Evolutionary conservation across 140 eudicot genomes (phyloP).

Genomic region (Senecio squalidus): DNA sequence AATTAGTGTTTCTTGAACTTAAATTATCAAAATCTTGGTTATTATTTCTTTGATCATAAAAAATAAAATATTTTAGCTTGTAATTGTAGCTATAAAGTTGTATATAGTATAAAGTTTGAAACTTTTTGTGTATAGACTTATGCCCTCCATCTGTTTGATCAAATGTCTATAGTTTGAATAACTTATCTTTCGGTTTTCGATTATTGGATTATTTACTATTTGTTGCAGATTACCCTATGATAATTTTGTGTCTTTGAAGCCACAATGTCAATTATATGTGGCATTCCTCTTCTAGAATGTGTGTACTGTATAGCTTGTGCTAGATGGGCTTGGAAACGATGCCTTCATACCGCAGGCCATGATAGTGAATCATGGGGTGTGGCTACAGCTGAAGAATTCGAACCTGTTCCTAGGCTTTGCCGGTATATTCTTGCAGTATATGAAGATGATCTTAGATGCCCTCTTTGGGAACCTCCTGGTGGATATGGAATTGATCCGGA

Average conservation of each 20-base stretch:
- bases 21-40: neutral
- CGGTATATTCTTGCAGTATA: conserved; percentile 75
- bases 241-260: conserved; percentile 3
- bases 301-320: conserved; percentile 69
- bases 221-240: neutral
- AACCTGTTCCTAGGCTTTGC: conserved; percentile 89
- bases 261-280: conserved; percentile 21
- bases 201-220: neutral
- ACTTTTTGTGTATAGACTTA: neutral
- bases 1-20: conserved; percentile 8
- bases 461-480: conserved; percentile 82
- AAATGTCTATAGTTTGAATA: neutral
- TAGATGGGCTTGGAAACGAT: conserved; percentile 93
- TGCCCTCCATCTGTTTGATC: neutral
- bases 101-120: neutral
- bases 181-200: neutral
- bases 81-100: neutral
- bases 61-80: neutral
- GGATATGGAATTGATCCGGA: conserved; percentile 87
- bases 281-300: conserved; percentile 17
- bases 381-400: conserved; percentile 79
- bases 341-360: conserved; percentile 75
- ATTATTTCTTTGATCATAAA: neutral
- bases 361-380: conserved; percentile 89
- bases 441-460: conserved; percentile 75